Evolutionary conservation across 2,329 filamentous ascomycete species (phyloP).

Genomic region (Magnaporthiopsis poae): DNA sequence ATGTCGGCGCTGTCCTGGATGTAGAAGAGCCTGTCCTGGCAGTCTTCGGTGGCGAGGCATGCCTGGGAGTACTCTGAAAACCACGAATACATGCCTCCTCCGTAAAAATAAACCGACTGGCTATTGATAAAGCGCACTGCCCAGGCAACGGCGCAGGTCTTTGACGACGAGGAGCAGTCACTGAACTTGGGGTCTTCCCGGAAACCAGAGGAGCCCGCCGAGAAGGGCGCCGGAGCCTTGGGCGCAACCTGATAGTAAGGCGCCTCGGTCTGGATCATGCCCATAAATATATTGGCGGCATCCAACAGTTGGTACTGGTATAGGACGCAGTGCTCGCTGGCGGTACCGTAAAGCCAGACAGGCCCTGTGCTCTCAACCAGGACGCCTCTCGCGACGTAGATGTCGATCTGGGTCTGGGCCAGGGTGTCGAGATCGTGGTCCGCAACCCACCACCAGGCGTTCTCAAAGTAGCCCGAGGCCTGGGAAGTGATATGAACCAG

Average conservation of each 20-base stretch:
- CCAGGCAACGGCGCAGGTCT: neutral
- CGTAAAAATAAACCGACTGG: slow-evolving; percentile 1
- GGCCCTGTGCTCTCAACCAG: slow-evolving; percentile 18
- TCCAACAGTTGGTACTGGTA: slow-evolving; percentile 38
- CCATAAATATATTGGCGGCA: slow-evolving; percentile 36
- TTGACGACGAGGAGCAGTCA: neutral
- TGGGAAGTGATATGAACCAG: too few species aligned
- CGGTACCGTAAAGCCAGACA: slow-evolving; percentile 27
- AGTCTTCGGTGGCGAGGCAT: slow-evolving; percentile 26
- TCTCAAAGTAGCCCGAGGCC: too few species aligned
- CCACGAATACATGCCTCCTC: slow-evolving; percentile 5
- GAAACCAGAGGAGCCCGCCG: slow-evolving; percentile 1
- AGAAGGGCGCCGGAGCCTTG: slow-evolving; percentile 28
- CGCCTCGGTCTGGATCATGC: slow-evolving; percentile 30
- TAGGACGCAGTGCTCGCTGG: slow-evolving; percentile 35
- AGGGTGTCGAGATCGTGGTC: too few species aligned
- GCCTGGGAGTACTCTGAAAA: slow-evolving; percentile 6
- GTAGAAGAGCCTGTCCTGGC: slow-evolving; percentile 10
- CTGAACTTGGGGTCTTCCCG: neutral
- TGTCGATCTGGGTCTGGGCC: too few species aligned
- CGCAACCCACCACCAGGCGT: too few species aligned
- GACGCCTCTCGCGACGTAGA: slow-evolving; percentile 17
- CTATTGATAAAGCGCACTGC: slow-evolving; percentile 1
- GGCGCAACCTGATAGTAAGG: slow-evolving; percentile 40
- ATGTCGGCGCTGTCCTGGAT: slow-evolving; percentile 9